A percentile compares a stretch with the other conserved stretches of the same genome.
These are phyloP conservation scores for Talaromyces liani DNA, from an alignment of 495 filamentous ascomycete genomes.

Conservation along the genomic window DNA sequence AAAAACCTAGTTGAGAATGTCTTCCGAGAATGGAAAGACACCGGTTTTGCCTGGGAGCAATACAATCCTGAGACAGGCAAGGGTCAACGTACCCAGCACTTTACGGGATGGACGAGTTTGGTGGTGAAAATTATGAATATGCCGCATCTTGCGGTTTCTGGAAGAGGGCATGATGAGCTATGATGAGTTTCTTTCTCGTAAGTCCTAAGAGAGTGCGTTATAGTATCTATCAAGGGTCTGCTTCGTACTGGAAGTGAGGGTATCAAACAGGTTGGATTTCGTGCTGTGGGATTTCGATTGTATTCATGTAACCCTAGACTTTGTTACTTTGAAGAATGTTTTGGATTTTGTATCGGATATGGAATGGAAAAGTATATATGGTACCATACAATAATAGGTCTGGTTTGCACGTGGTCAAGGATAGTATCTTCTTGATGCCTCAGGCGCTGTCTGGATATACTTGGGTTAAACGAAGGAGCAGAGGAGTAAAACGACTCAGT, in stretches of 20 bases:
- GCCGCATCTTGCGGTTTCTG: slow-evolving; percentile 46
- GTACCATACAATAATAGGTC: not conserved
- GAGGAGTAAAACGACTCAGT: too few species aligned
- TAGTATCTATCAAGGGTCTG: too few species aligned
- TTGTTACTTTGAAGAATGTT: too few species aligned
- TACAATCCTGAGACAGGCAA: slow-evolving; percentile 90
- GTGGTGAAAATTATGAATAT: slow-evolving; percentile 98
- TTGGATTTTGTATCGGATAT: too few species aligned
- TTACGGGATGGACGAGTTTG: slow-evolving; percentile 95
- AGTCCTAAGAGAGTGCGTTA: too few species aligned
- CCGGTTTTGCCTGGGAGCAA: slow-evolving; percentile 98
- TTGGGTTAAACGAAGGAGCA: too few species aligned
- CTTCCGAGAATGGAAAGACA: slow-evolving; percentile 78
- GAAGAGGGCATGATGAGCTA: slow-evolving; percentile 34
- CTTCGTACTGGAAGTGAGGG: too few species aligned
- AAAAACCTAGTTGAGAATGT: slow-evolving; percentile 85
- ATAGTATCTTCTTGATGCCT: too few species aligned
- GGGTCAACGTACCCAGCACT: slow-evolving; percentile 94
- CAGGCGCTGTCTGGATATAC: too few species aligned
- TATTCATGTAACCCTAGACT: too few species aligned
- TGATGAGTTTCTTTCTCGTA: slow-evolving; percentile 11
- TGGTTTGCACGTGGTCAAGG: too few species aligned
- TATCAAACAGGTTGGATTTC: not conserved
- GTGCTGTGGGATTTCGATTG: not conserved
- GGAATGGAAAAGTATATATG: not conserved